Evolutionary conservation across 2,329 filamentous ascomycete genomes (phyloP), one percentile per base, ranked within the genome.

Genomic region (Fusarium sp.): DNA sequence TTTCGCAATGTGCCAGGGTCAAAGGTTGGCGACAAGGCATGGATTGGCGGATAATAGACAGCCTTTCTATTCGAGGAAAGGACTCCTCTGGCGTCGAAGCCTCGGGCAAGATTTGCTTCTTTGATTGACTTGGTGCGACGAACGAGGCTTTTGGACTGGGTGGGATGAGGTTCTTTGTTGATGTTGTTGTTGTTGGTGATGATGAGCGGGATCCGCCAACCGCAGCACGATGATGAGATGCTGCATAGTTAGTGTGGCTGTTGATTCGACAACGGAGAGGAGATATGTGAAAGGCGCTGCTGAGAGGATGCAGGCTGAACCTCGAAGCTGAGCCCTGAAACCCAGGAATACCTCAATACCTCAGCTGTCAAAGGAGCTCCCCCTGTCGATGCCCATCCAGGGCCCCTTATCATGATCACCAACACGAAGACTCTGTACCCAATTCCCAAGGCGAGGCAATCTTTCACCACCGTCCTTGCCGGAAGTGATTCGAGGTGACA

Each of bases 1-100:
- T 78, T 78, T 78, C 69, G 72, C 73, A 52, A 64, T 69, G 60
- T 62, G 58, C 71, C 68, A 57, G 72, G 66, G 63, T 70, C 25
- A 30, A 37, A 33, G n/a, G 25, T 59, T 50, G 38, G 35, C 20
- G 40, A 38, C 60, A 63, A 54, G 69, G 71, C 68, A 69, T 65
- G 68, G 52, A 50, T 60, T 73, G 69, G 70, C 43, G 71, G 63
- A 69, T 69, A 65, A 50, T 56, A 17, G 60, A 27, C 65, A 60
- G 63, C 62, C 40, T 60, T 68, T 72, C 52, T 67, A 60, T 61
- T 40, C 43, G 32, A 56, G 68, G 27, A 63, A 71, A 32, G 43
- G 47, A 30, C 27, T n/a, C 25, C 15, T 65, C 11, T 58, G 62
- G 62, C 43, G 63, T 47, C 52, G 38, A 65, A 22, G 15, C 22